Evolutionary conservation across 192 early-diverging fungal genomes (phyloP), one percentile per base, ranked within the genome.

Genomic region (Dispira parvispora): DNA sequence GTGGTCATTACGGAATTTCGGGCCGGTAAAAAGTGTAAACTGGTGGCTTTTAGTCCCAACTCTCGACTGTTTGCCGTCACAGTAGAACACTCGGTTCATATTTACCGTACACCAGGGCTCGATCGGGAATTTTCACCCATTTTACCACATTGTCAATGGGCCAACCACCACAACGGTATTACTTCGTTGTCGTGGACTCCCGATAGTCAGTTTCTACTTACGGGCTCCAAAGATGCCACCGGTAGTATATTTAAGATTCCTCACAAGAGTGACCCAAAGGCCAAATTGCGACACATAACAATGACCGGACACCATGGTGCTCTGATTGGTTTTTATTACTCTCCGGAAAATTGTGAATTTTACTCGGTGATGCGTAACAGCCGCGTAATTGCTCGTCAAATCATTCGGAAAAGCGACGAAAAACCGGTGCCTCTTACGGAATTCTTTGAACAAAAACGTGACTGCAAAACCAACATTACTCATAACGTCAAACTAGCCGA

Each of bases 91-190:
- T 76, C 81, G 32, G 73, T 95, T 47, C 85, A 96, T 67, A 76
- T 96, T 32, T 98, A 94, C 94, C 79, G 81, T 67, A 88, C 94
- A 25, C 97, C 97, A 27, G 89, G 91, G 61, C 87, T 84, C 69
- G 83, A 85, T 32, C 77, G 86, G 63, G 94, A 99, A 76, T 97
- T 95, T 66, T 79, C 88, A 8, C 92, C 95, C 18, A 88, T 99
- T 71, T 82, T 88, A 28, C 72, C 97, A 63, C 84, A 84, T 55
- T 25, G 26, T 38, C 43, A 32, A 20, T 76, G 86, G 16, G 92
- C 89, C 21, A 87, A 88, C 56, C 83, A 85, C 64, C 88, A 80
- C 64, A 94, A 99, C 67, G 87, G 92, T 58, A 83, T 98, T 11
- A 83, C 79, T 13, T 73, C 71, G 26, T 73, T 99, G 52, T 81